Conservation (phyloP, 371 early-diverging fungal species). For the Encephalitozoon cuniculi region DNA sequence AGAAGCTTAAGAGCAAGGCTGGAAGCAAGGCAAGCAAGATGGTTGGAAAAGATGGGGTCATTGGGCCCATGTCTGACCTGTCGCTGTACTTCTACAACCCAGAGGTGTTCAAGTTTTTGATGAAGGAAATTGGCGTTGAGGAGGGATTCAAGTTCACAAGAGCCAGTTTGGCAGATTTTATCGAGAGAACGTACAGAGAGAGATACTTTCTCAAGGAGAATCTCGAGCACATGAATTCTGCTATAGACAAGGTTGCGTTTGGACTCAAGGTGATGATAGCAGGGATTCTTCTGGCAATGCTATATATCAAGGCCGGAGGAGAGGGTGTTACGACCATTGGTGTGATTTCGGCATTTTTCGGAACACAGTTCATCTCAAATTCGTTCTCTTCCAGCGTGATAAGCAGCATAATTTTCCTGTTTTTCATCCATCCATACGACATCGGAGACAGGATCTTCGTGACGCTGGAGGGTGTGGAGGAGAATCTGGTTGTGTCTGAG, state of each 20-base stretch:
- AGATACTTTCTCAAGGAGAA: conserved; percentile 53
- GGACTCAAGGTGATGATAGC: conserved; percentile 40
- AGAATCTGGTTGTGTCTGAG: conserved; percentile 61
- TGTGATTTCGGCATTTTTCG: conserved; percentile 58
- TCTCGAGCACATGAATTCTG: conserved; percentile 57
- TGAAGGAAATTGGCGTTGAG: conserved; percentile 24
- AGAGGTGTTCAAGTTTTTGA: conserved; percentile 38
- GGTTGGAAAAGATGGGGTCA: neutral
- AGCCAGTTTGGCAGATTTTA: conserved; percentile 38
- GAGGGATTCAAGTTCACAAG: conserved; percentile 28
- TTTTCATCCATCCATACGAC: conserved; percentile 62
- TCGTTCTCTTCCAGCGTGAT: conserved; percentile 54
- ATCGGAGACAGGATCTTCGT: conserved; percentile 61
- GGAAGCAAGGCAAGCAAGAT: conserved; percentile 34
- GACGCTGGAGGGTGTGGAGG: conserved; percentile 47
- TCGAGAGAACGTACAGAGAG: conserved; percentile 56
- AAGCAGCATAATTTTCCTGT: conserved; percentile 59
- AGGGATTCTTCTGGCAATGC: conserved; percentile 28
- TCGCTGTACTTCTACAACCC: conserved; percentile 25
- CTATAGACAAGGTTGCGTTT: conserved; percentile 50
- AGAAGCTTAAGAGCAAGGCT: conserved; percentile 39
- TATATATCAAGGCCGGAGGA: conserved; percentile 37
- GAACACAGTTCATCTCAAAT: conserved; percentile 57
- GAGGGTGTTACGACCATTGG: conserved; percentile 26
- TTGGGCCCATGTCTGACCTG: conserved; percentile 11